A percentile compares a stretch with the other conserved stretches of the same genome.
Evolutionary conservation across 2,329 filamentous ascomycete genomes (phyloP).

Genomic region (Clathrospora elynae): DNA sequence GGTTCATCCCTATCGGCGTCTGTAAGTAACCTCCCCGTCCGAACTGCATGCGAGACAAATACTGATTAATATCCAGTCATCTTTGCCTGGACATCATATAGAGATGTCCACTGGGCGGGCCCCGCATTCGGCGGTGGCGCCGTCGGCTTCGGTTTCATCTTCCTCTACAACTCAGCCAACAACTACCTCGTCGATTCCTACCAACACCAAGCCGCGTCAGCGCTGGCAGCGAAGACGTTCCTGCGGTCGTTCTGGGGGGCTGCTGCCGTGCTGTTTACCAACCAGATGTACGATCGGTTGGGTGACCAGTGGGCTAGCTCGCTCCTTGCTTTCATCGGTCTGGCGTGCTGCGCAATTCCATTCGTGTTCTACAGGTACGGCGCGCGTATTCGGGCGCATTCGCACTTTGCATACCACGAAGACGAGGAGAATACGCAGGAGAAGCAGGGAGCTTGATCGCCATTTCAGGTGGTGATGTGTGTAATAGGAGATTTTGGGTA

Average conservation of each 20-base stretch:
- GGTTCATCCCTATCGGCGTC: slow-evolving; percentile 67
- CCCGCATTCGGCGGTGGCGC: slow-evolving; percentile 68
- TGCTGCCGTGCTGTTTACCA: slow-evolving; percentile 75
- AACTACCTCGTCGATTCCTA: slow-evolving; percentile 66
- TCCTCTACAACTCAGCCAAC: slow-evolving; percentile 73
- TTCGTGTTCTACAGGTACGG: slow-evolving; percentile 82
- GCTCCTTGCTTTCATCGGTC: slow-evolving; percentile 72
- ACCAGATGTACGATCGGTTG: slow-evolving; percentile 71
- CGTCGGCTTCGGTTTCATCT: slow-evolving; percentile 81
- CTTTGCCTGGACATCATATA: slow-evolving; percentile 72
- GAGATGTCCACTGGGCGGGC: slow-evolving; percentile 69
- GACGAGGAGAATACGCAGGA: slow-evolving; percentile 55
- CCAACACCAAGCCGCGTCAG: slow-evolving; percentile 77
- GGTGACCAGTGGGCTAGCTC: slow-evolving; percentile 77
- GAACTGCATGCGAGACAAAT: no score
- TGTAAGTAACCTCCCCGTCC: no score
- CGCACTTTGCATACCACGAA: slow-evolving; percentile 72
- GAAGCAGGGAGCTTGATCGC: slow-evolving; percentile 26
- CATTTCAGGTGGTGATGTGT: background rate
- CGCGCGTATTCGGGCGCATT: slow-evolving; percentile 68
- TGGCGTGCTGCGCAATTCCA: slow-evolving; percentile 81
- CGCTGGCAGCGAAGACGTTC: slow-evolving; percentile 80
- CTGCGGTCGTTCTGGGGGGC: slow-evolving; percentile 82
- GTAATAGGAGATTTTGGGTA: slow-evolving; percentile 6
- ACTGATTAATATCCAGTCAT: no score